Evolutionary conservation across 768 basidiomycete genomes (phyloP).

Genomic region (Mycena maculata): DNA sequence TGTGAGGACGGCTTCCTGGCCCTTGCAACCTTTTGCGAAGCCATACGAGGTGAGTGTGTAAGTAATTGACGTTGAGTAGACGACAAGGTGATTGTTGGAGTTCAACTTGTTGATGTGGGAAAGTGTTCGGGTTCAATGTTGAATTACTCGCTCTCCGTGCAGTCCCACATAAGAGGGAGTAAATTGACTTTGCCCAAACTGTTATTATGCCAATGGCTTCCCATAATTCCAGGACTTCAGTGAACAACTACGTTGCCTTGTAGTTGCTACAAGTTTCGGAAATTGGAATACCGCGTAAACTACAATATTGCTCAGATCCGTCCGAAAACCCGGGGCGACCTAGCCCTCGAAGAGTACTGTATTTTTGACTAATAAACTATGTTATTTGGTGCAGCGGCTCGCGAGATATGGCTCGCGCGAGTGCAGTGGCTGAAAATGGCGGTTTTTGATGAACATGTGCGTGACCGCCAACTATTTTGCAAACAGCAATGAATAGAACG

Average conservation of each 20-base stretch:
- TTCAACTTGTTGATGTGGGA: neutral
- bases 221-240: too few species aligned
- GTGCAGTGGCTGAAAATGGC: neutral
- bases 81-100: neutral
- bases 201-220: too few species aligned
- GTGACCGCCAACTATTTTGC: constrained; percentile 7
- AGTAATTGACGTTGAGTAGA: too few species aligned
- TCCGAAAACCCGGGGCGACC: constrained; percentile 2
- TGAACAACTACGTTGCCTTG: too few species aligned
- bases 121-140: neutral
- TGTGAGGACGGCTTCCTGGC: too few species aligned
- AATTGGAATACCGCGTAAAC: too few species aligned
- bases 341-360: neutral
- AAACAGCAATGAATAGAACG: neutral
- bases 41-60: neutral
- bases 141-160: neutral
- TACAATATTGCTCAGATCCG: too few species aligned
- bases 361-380: neutral
- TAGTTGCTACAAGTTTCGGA: too few species aligned
- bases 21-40: neutral
- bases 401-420: neutral
- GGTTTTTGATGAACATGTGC: neutral
- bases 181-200: too few species aligned
- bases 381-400: neutral
- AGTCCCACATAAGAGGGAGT: too few species aligned